Percentiles rank a stretch among this genome's conserved stretches.
Evolutionary conservation across 129 eudicot species (phyloP).

Genomic region (Chrysanthemum makinoi): DNA sequence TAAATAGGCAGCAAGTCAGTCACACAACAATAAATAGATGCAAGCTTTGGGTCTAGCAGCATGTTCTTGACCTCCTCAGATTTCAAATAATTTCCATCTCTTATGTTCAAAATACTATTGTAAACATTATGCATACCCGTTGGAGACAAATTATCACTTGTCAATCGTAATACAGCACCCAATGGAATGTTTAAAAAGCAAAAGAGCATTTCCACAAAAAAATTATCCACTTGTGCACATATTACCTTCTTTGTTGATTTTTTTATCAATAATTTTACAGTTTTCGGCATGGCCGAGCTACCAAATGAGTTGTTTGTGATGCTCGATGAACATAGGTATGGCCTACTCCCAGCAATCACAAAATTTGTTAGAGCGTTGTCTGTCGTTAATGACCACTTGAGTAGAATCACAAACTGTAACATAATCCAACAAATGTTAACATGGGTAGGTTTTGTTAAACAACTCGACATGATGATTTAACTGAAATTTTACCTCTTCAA

Average conservation of each 20-base stretch:
- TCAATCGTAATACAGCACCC: conserved; percentile 9
- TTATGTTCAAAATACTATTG: conserved; percentile 24
- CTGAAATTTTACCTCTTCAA: conserved; percentile 20
- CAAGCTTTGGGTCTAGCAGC: conserved; percentile 28
- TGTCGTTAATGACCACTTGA: conserved; percentile 30
- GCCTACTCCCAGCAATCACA: conserved; percentile 2
- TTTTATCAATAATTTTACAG: conserved; percentile 23
- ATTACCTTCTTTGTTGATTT: conserved; percentile 39
- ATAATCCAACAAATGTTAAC: no score
- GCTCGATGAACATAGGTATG: not conserved
- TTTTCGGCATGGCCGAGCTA: not conserved
- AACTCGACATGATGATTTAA: no score
- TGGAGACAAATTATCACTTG: conserved; percentile 5
- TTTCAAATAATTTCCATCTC: conserved; percentile 23
- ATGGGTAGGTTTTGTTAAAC: not conserved
- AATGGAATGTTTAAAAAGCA: conserved; percentile 35
- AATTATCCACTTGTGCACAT: conserved; percentile 34
- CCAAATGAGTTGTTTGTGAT: not conserved
- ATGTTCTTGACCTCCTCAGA: conserved; percentile 24
- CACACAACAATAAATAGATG: conserved; percentile 1
- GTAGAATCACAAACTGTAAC: conserved; percentile 28
- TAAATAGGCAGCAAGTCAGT: conserved; percentile 24
- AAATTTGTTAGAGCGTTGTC: conserved; percentile 28
- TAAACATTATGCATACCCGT: conserved; percentile 32
- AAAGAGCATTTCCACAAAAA: conserved; percentile 42